These are phyloP conservation scores for Clitoria ternatea DNA, from an alignment of 306 rosid genomes.

Conservation along the genomic window DNA sequence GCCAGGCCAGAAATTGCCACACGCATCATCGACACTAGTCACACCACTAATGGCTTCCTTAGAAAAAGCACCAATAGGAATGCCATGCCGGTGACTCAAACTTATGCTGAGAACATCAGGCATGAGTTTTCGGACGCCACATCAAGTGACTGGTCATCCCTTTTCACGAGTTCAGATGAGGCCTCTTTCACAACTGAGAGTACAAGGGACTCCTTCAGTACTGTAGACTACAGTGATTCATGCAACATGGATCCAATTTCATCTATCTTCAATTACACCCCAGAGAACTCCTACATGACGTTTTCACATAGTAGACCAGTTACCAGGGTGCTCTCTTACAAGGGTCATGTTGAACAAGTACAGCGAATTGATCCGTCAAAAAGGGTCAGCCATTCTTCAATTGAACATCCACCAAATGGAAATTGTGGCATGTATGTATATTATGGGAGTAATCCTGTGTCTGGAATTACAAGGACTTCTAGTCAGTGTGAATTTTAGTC, in stretches of 20 bases:
- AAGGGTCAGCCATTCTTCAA: slow-evolving; percentile 33
- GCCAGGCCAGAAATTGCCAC: slow-evolving; percentile 30
- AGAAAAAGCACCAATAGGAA: slow-evolving; percentile 54
- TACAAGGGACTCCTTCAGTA: slow-evolving; percentile 76
- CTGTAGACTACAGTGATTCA: slow-evolving; percentile 64
- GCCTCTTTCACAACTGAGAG: slow-evolving; percentile 89
- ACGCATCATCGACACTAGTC: slow-evolving; percentile 13
- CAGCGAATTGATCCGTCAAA: slow-evolving; percentile 33
- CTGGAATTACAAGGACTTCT: slow-evolving; percentile 34
- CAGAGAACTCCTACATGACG: slow-evolving; percentile 50
- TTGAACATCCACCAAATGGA: slow-evolving; percentile 26
- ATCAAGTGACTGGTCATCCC: slow-evolving; percentile 78
- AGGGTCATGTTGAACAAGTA: slow-evolving; percentile 33
- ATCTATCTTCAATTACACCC: slow-evolving; percentile 53
- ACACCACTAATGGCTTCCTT: slow-evolving; percentile 30
- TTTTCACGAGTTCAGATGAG: slow-evolving; percentile 83
- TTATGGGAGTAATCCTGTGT: slow-evolving; percentile 44
- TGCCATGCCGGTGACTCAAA: slow-evolving; percentile 41
- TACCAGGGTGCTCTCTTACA: slow-evolving; percentile 46
- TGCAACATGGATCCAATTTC: slow-evolving; percentile 54
- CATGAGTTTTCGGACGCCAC: slow-evolving; percentile 67
- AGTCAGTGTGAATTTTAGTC: slow-evolving; percentile 41
- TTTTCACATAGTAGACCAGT: slow-evolving; percentile 44
- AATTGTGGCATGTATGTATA: slow-evolving; percentile 43
- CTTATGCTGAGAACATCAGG: slow-evolving; percentile 33